Percentiles rank a stretch among this genome's conserved stretches.
Evolutionary conservation across 78 protist genomes (phyloP).

Genomic region (Trichosphaerium sp.): DNA sequence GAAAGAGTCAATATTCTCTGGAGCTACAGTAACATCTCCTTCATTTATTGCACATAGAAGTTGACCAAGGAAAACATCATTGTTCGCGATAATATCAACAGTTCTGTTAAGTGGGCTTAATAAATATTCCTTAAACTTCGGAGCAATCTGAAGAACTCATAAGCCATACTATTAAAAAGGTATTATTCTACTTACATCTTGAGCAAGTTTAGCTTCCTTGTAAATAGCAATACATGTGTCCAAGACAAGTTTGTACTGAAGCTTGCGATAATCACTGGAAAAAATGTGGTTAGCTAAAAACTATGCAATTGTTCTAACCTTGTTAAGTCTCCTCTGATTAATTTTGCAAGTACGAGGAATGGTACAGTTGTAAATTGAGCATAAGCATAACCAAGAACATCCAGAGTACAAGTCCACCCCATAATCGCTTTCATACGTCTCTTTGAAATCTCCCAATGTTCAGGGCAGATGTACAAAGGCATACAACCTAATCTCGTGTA

Average conservation of each 20-base stretch:
- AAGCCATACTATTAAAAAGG: neutral
- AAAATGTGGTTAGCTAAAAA: no score
- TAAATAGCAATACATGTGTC: neutral
- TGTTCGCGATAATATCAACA: neutral
- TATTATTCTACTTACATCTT: neutral
- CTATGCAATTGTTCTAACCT: neutral
- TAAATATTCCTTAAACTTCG: neutral
- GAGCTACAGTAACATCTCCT: neutral
- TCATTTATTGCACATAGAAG: neutral
- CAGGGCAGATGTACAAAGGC: neutral
- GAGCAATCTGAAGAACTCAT: neutral
- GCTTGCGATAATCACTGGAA: no score
- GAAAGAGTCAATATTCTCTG: neutral
- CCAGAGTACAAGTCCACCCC: neutral
- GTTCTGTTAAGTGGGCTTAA: neutral
- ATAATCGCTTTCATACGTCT: neutral
- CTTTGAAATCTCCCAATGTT: neutral
- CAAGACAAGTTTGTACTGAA: neutral
- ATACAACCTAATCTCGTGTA: no score
- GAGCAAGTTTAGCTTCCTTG: neutral
- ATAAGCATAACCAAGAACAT: neutral
- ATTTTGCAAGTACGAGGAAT: neutral
- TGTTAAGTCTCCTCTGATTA: neutral
- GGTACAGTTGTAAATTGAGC: neutral
- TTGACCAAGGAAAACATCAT: neutral